These are phyloP conservation scores for Camellia granthamiana DNA, from an alignment of 148 eudicot species.

Conservation along the genomic window DNA sequence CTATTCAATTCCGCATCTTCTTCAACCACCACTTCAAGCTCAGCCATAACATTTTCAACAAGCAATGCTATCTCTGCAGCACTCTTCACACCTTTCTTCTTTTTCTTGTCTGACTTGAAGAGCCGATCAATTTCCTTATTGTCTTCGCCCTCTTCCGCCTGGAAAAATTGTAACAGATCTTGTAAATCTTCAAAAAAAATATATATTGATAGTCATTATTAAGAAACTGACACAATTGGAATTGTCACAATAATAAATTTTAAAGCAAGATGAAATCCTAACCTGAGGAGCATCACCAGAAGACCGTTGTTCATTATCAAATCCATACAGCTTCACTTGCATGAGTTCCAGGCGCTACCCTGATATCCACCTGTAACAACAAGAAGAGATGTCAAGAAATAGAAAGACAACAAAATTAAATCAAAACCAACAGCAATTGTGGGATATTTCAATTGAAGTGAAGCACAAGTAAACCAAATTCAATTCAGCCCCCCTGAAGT, in stretches of 20 bases:
- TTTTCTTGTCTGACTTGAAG: constrained; percentile 75
- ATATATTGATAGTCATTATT: not conserved
- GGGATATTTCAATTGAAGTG: too few relatives aligned
- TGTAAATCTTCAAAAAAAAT: not conserved
- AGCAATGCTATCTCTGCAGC: constrained; percentile 82
- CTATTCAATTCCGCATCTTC: constrained; percentile 72
- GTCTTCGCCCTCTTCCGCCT: constrained; percentile 89
- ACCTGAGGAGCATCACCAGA: constrained; percentile 81
- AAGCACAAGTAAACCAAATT: too few relatives aligned
- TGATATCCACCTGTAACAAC: too few relatives aligned
- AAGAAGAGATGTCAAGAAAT: too few relatives aligned
- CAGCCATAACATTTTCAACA: constrained; percentile 92
- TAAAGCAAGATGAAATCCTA: not conserved
- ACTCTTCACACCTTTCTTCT: constrained; percentile 84
- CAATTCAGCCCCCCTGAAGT: too few relatives aligned
- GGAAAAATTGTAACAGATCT: not conserved
- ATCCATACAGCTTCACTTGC: constrained; percentile 26
- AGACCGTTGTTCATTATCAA: constrained; percentile 64
- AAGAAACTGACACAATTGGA: not conserved
- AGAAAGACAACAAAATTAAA: too few relatives aligned
- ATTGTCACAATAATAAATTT: not conserved
- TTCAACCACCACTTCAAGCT: constrained; percentile 86
- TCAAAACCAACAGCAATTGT: too few relatives aligned
- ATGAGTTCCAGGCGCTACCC: too few relatives aligned
- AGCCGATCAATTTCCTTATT: constrained; percentile 73